Conservation (phyloP, 1,284 basidiomycete species). For the Anthracocystis panici-leucophaei region DNA sequence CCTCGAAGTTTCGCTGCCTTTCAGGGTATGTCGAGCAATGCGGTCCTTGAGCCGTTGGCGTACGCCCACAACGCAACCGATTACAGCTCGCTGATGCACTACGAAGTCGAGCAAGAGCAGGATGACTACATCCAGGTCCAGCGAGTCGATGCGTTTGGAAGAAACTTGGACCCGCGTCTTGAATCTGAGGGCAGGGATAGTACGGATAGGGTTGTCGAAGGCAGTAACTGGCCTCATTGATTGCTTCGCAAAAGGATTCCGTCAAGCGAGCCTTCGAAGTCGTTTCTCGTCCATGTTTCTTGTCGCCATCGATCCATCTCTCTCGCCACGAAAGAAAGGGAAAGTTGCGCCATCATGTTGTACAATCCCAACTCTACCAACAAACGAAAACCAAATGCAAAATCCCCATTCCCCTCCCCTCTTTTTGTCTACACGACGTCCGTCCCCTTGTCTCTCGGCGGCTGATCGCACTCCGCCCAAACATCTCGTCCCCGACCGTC, state of each 20-base stretch:
- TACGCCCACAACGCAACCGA: neutral
- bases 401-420: too few species aligned
- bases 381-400: too few species aligned
- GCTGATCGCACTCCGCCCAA: conserved; percentile 35
- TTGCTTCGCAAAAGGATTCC: too few species aligned
- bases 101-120: neutral
- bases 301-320: too few species aligned
- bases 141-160: neutral
- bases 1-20: neutral
- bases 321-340: too few species aligned
- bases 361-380: too few species aligned
- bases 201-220: too few species aligned
- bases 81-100: neutral
- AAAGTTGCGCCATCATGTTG: too few species aligned
- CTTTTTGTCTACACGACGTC: conserved; percentile 8
- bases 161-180: neutral
- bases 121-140: neutral
- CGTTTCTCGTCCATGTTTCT: too few species aligned
- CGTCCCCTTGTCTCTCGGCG: conserved; percentile 14
- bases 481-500: conserved; percentile 16
- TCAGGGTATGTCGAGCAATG: neutral
- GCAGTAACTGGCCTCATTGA: too few species aligned
- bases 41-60: neutral
- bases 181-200: too few species aligned
- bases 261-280: too few species aligned